Base-by-base conservation (phyloP, 371 early-diverging fungal species). In the Apophysomyces variabilis region DNA sequence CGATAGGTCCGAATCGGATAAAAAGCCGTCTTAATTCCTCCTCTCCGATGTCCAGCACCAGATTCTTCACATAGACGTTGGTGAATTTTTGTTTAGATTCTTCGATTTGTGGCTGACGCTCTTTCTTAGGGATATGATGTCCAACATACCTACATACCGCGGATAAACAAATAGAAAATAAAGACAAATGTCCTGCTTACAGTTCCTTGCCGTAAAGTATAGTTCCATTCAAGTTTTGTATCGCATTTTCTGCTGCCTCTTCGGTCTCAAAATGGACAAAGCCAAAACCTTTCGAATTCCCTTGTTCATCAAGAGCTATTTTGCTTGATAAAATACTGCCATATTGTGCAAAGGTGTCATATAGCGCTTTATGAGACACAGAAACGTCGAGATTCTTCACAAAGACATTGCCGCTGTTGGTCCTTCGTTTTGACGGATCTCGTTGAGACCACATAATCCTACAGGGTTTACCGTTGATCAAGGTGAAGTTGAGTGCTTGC, bases 341-440 rank as follows among this genome's bases (percentile, higher is more conserved):
- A 74, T 99, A 99, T 38, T 96, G 93, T n/a, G 94, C 87, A 85
- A 99, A 99, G 54, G 99, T 99, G 76, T 99, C 99, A 80, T 98
- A 93, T 37, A 99, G 90, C 46, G 99, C 93, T 68, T 89, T 96
- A 85, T 94, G 92, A 77, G 96, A 96, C 66, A 99, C 96, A 47
- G 91, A 71, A 18, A 90, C 82, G 82, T 96, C 96, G 58, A 99
- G 85, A 89, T 99, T 99, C 89, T 99, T 99, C 83, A 99, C 97
- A 81, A 99, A 95, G 70, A 99, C 91, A 87, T 99, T 99, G 72
- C 98, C 98, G 38, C 85, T 81, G 37, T 95, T 94, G 58, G 86
- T 80, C 69, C 87, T 86, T 78, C 98, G 94, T 73, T 92, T 86
- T 21, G 93, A 83, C 12, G 96, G 94, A 84, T 99, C 96, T 58